Evolutionary conservation across 306 rosid genomes (phyloP), one percentile per base, ranked within the genome.

Genomic region (Pyrus pyrifolia): DNA sequence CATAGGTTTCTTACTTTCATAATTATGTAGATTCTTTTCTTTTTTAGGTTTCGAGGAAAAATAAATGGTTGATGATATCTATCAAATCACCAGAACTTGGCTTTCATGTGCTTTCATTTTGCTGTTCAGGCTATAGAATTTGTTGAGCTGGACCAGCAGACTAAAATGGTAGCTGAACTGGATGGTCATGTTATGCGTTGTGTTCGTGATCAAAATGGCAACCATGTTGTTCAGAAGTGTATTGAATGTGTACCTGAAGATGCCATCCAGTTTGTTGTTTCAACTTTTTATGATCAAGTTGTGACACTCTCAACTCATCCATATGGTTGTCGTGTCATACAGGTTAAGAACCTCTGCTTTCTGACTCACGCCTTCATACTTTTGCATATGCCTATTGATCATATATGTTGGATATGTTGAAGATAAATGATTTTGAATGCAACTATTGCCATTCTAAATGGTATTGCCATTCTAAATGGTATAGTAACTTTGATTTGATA

Each of bases 151-250:
- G 97, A 89, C 72, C 97, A 90, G 87, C 89, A 92, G 87, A 95
- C 87, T 76, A 75, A 82, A 81, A 95, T 95, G 97, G 99, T 95
- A 60, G 78, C 70, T 49, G 99, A 92, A 78, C 86, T 95, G 76
- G 99, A 95, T 75, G 97, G 99, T 53, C 85, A 91, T 63, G 75
- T 95, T 73, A 95, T 95, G 96, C 97, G 97, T 25, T 95, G 99
- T 81, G 99, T 95, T 14, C 97, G 97, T 19, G 99, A 95, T 85
- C 99, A 95, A 81, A 95, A 95, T 82, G 99, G 99, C 67, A 95
- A 95, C 85, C 99, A 95, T 78, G 99, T 95, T 46, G 89, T 95
- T 61, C 99, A 95, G 86, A 95, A 95, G 80, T 95, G 99, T 80
- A 95, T 95, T 42, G 99, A 95, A 83, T 91, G 92, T 84, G 91